These are phyloP conservation scores for Dictyostelium brefeldianum DNA, from an alignment of 78 protist species.

Conservation along the genomic window DNA sequence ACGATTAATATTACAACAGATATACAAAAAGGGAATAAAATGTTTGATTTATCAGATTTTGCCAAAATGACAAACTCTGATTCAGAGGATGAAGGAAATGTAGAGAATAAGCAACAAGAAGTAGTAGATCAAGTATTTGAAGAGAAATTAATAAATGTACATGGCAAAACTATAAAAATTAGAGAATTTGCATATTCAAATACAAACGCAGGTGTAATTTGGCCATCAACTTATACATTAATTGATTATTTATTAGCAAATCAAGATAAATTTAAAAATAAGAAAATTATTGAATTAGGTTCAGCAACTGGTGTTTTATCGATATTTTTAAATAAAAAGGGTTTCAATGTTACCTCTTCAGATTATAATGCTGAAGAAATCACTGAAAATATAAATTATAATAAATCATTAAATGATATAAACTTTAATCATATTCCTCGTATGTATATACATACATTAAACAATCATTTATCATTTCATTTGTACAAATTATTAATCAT, in stretches of 20 bases:
- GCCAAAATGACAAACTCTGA: slow-evolving; percentile 74
- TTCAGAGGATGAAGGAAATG: slow-evolving; percentile 41
- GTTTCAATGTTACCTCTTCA: slow-evolving; percentile 26
- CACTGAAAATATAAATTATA: slow-evolving; percentile 25
- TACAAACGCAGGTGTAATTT: slow-evolving; percentile 56
- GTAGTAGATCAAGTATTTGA: slow-evolving; percentile 29
- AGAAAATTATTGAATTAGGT: slow-evolving; percentile 53
- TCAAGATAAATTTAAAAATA: slow-evolving; percentile 24
- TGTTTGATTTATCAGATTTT: slow-evolving; percentile 62
- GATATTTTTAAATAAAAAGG: slow-evolving; percentile 42
- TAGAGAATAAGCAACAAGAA: background rate
- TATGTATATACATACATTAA: background rate
- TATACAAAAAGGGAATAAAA: background rate
- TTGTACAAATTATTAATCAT: background rate
- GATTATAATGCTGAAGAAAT: slow-evolving; percentile 39
- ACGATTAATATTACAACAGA: background rate
- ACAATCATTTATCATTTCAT: background rate
- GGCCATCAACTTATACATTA: slow-evolving; percentile 50
- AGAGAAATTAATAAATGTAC: slow-evolving; percentile 18
- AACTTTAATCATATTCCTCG: slow-evolving; percentile 58
- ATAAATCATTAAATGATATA: slow-evolving; percentile 25
- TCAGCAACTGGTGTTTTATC: slow-evolving; percentile 58
- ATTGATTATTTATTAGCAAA: slow-evolving; percentile 26
- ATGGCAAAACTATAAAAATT: slow-evolving; percentile 22
- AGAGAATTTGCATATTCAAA: slow-evolving; percentile 57